Conservation (phyloP, 2,329 filamentous ascomycete genomes). For the Fulvia fulva region DNA sequence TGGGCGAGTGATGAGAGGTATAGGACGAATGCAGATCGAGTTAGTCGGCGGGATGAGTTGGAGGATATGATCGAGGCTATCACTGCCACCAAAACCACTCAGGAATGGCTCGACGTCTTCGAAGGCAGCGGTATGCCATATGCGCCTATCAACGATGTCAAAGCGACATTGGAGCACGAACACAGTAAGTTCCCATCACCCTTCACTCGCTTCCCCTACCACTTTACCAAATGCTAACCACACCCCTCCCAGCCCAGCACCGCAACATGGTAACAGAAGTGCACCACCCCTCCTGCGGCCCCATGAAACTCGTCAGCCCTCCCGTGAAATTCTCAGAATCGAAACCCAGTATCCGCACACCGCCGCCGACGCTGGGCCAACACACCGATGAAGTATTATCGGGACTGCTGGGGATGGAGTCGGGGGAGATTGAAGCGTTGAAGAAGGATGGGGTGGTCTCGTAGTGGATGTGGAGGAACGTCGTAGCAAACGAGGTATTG, state of each 20-base stretch:
- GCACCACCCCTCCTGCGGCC: conserved; percentile 76
- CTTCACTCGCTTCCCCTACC: too few relatives aligned
- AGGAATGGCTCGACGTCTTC: conserved; percentile 80
- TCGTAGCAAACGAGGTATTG: neutral
- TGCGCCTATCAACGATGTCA: conserved; percentile 89
- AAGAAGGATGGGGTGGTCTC: conserved; percentile 63
- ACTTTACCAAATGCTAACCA: too few relatives aligned
- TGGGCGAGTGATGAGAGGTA: conserved; percentile 57
- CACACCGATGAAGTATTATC: conserved; percentile 76
- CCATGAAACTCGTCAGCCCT: conserved; percentile 86
- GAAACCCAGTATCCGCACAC: conserved; percentile 67
- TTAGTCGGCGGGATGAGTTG: conserved; percentile 68
- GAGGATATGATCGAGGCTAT: conserved; percentile 74
- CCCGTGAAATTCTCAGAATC: conserved; percentile 91
- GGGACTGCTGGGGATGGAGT: conserved; percentile 58
- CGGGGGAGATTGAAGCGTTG: conserved; percentile 57
- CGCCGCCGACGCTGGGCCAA: conserved; percentile 81
- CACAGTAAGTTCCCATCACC: conserved; percentile 57
- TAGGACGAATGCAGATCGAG: conserved; percentile 56
- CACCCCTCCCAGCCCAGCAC: conserved; percentile 62
- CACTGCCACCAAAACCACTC: conserved; percentile 72
- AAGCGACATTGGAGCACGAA: conserved; percentile 74
- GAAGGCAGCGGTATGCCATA: conserved; percentile 94
- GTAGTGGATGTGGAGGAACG: too few relatives aligned
- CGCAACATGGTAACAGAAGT: conserved; percentile 87